These are phyloP conservation scores for Erythrophleum fordii DNA, from an alignment of 306 rosid species.

Conservation along the genomic window DNA sequence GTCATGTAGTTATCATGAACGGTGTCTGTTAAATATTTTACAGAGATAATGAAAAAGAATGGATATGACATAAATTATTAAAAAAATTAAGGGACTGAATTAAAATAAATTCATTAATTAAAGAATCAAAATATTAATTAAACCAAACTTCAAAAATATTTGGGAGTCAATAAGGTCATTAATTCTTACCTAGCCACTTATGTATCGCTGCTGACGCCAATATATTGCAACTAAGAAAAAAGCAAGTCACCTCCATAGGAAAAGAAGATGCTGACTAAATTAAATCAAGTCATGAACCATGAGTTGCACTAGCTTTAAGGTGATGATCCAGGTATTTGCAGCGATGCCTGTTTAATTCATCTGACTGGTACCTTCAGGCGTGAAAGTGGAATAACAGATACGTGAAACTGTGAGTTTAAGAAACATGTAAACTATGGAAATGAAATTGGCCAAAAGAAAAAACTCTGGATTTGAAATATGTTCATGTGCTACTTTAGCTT, in stretches of 20 bases:
- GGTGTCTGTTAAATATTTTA: no score
- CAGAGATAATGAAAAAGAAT: no score
- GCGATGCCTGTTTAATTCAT: not conserved
- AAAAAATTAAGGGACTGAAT: no score
- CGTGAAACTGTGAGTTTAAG: not conserved
- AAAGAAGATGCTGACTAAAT: not conserved
- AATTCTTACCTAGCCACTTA: not conserved
- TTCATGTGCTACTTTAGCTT: not conserved
- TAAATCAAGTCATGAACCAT: not conserved
- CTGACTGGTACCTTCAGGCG: not conserved
- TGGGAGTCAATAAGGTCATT: not conserved
- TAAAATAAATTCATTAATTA: no score
- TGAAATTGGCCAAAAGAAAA: not conserved
- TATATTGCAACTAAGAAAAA: not conserved
- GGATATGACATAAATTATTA: no score
- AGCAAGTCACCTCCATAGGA: not conserved
- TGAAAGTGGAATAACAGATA: not conserved
- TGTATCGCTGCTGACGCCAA: no score
- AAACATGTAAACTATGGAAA: not conserved
- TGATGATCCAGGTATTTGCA: not conserved
- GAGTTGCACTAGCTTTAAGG: not conserved
- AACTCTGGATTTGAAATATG: not conserved
- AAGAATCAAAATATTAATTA: no score
- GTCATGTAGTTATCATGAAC: no score
- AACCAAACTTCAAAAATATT: no score